Evolutionary conservation across 768 basidiomycete species (phyloP).

Genomic region (Trametes cingulata): DNA sequence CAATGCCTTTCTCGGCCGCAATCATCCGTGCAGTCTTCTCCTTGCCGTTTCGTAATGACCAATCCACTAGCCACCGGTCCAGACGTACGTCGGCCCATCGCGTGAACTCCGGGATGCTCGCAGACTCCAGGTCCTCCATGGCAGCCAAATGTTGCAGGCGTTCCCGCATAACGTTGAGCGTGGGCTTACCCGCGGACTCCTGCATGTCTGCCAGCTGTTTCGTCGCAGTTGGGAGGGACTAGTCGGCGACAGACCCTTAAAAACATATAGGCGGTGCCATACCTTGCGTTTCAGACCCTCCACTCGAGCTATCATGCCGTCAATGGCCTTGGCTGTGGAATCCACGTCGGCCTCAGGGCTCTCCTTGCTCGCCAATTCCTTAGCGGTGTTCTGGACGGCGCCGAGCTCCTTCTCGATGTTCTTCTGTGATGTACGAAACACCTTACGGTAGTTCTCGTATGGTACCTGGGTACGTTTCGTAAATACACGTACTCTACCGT

Average conservation of each 20-base stretch:
- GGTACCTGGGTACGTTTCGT: slow-evolving; percentile 60
- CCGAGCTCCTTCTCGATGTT: slow-evolving; percentile 79
- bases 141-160: slow-evolving; percentile 70
- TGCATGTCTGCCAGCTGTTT: slow-evolving; percentile 53
- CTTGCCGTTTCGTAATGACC: slow-evolving; percentile 80
- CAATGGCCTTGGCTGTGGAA: slow-evolving; percentile 54
- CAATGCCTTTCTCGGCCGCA: slow-evolving; percentile 75
- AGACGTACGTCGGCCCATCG: slow-evolving; percentile 81
- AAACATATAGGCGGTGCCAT: slow-evolving; percentile 19
- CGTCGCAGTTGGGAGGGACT: neutral
- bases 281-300: slow-evolving; percentile 91
- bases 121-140: slow-evolving; percentile 56
- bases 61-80: slow-evolving; percentile 91
- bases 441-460: slow-evolving; percentile 85
- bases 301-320: slow-evolving; percentile 74
- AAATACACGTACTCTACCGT: neutral
- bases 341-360: slow-evolving; percentile 42
- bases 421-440: slow-evolving; percentile 82
- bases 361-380: slow-evolving; percentile 51
- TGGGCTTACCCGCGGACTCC: slow-evolving; percentile 48
- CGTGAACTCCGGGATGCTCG: slow-evolving; percentile 58
- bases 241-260: neutral
- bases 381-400: slow-evolving; percentile 54
- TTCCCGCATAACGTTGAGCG: slow-evolving; percentile 72
- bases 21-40: slow-evolving; percentile 75